Evolutionary conservation across 164 flowering plant species (phyloP), one percentile per base, ranked within the genome.

Genomic region (Santalum album): DNA sequence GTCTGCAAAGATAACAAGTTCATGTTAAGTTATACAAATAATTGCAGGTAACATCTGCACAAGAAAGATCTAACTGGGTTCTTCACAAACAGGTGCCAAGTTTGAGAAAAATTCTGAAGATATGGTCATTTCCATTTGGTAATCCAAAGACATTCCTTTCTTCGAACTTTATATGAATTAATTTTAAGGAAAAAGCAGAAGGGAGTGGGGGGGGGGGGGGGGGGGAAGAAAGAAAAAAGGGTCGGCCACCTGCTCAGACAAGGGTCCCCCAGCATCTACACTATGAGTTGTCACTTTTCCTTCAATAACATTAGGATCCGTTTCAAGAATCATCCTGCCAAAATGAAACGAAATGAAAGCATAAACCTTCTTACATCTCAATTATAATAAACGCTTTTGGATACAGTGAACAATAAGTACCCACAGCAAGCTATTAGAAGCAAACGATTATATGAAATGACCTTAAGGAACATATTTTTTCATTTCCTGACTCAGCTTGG

Each of bases 201-300:
- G n/a, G n/a, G n/a, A n/a, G n/a, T n/a, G n/a, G n/a, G n/a, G n/a
- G n/a, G n/a, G n/a, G n/a, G n/a, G n/a, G n/a, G n/a, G n/a, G n/a
- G n/a, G n/a, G n/a, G n/a, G n/a, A n/a, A 15, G 27, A 19, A 18
- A 18, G 18, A 49, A 6, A 39, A 53, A 49, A 19, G 44, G 25
- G 42, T 26, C 12, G 39, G 24, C 0, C 42, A 79, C 87, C 81
- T 82, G 87, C 72, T 82, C 87, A 53, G 84, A 75, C 51, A 82
- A 68, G 17, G 84, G 75, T 29, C 76, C 78, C 7, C 57, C 73
- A 25, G 75, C 63, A 67, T 82, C 88, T 58, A 66, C n/a, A 50
- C 62, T 72, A 49, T 82, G 72, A 42, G 65, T 64, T 21, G 81
- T 67, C 14, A 82, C 85, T 58, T 82, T 82, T 49, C 71, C 77